Conservation (phyloP, 495 filamentous ascomycete genomes). For the Tuber melanosporum region DNA sequence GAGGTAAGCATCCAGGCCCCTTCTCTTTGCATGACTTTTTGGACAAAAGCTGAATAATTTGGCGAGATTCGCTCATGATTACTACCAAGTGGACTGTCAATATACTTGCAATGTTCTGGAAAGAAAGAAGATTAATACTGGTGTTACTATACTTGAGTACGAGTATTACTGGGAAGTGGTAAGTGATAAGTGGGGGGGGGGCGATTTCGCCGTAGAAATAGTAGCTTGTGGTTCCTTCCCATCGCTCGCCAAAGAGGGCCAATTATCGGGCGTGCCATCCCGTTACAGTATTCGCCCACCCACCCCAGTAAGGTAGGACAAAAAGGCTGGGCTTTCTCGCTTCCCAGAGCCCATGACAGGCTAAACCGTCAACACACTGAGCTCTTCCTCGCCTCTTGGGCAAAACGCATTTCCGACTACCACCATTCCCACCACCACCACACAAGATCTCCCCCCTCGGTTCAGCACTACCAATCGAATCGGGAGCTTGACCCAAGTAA, state of each 20-base stretch:
- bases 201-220: background rate
- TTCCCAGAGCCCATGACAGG: background rate
- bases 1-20: background rate
- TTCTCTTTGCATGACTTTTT: background rate
- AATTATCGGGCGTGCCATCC: slow-evolving; percentile 1
- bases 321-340: background rate
- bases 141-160: no score
- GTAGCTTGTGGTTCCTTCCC: background rate
- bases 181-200: background rate
- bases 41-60: slow-evolving; percentile 1
- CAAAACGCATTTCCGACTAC: background rate
- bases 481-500: background rate
- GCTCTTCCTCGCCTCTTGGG: background rate
- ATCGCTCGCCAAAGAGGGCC: background rate
- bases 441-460: background rate
- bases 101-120: background rate
- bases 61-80: background rate
- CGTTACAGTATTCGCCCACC: background rate
- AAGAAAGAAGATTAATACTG: background rate
- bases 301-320: background rate
- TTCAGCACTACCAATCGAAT: background rate
- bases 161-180: background rate
- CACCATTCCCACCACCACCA: background rate
- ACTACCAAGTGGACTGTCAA: background rate
- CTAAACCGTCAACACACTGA: background rate